Percentiles rank a stretch among this genome's conserved stretches.
These are phyloP conservation scores for Auxenochlorella pyrenoidosa DNA, from an alignment of 139 green algal genomes.

Conservation along the genomic window DNA sequence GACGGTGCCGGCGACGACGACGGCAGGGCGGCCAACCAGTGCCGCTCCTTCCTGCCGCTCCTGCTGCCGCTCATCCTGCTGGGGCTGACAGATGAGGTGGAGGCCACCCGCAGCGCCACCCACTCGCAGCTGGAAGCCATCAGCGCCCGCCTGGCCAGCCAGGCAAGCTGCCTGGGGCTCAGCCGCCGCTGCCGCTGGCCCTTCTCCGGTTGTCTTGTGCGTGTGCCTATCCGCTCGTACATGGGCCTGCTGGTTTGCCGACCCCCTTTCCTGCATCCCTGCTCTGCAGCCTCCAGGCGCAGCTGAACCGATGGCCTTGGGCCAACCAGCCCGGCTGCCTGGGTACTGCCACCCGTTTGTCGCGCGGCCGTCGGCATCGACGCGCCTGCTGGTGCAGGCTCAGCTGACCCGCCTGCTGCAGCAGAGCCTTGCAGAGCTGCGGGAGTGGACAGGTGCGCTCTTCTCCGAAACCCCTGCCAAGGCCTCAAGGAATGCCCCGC, in stretches of 20 bases:
- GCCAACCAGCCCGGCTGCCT: not conserved
- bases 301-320: not conserved
- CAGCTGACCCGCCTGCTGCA: constrained; percentile 27
- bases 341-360: constrained; percentile 30
- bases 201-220: too few species aligned
- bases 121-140: constrained; percentile 9
- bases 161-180: not conserved
- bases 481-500: not conserved
- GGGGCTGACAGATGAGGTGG: constrained; percentile 67
- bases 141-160: not conserved
- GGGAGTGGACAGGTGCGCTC: constrained; percentile 16
- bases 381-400: constrained; percentile 7
- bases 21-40: constrained; percentile 22
- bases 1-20: not conserved
- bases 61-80: constrained; percentile 77
- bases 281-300: not conserved
- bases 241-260: not conserved
- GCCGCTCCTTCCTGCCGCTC: constrained; percentile 17
- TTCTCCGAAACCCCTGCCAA: not conserved
- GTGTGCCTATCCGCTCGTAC: not conserved
- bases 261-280: too few species aligned
- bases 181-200: not conserved
- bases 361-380: not conserved
- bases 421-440: not conserved
- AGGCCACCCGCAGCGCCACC: not conserved